Evolutionary conservation across 2,329 filamentous ascomycete species (phyloP).

Genomic region (Eutypa lata): DNA sequence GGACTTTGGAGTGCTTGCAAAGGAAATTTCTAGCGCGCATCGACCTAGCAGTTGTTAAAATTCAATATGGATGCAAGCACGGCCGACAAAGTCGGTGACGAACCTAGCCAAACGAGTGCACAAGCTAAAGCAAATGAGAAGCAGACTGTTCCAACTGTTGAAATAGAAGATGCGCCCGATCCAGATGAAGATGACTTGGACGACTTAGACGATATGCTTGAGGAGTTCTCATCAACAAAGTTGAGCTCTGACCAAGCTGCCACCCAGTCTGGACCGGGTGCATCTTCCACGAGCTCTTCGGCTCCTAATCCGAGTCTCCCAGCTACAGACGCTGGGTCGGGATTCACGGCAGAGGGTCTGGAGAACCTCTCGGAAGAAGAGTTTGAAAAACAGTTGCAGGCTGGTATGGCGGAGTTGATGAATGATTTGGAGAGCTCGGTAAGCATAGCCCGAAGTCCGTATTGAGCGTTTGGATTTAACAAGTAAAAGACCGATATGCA

Average conservation of each 20-base stretch:
- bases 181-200: constrained; percentile 91
- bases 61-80: constrained; percentile 17
- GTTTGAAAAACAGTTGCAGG: constrained; percentile 82
- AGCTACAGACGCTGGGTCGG: constrained; percentile 21
- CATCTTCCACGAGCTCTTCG: constrained; percentile 16
- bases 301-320: constrained; percentile 10
- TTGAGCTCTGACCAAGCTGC: constrained; percentile 44
- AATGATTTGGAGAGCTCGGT: constrained; percentile 64
- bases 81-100: constrained; percentile 9
- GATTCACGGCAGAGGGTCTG: constrained; percentile 17
- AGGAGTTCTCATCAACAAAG: constrained; percentile 76
- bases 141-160: constrained; percentile 20
- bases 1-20: not conserved
- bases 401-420: constrained; percentile 82
- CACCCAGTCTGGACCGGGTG: constrained; percentile 18
- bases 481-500: constrained; percentile 63
- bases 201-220: constrained; percentile 91
- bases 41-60: not conserved
- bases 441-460: constrained; percentile 21
- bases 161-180: constrained; percentile 66
- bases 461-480: not conserved
- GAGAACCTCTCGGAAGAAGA: constrained; percentile 65
- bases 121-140: constrained; percentile 19
- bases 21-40: not conserved
- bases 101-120: constrained; percentile 10